phyloP scores from a whole-genome alignment of 345 rosid species.

The Odontarrhena argentea region DNA sequence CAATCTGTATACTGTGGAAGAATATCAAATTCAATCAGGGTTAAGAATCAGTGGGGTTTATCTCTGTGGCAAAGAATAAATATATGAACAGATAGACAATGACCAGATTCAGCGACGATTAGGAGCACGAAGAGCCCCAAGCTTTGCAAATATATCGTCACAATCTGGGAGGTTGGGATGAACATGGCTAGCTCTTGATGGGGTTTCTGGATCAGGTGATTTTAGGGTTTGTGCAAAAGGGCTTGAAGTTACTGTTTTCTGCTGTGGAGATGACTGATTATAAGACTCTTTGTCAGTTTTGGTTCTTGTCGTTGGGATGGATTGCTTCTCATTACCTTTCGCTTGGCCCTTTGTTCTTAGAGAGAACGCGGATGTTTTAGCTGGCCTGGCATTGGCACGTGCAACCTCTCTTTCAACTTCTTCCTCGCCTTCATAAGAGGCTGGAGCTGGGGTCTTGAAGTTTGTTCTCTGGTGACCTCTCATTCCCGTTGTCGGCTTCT shows the following conservation, averaged over 20 bases:
- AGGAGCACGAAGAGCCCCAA: slow-evolving; percentile 52
- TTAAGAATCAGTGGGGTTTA: slow-evolving; percentile 18
- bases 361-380: slow-evolving; percentile 27
- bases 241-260: slow-evolving; percentile 21
- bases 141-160: slow-evolving; percentile 57
- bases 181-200: slow-evolving; percentile 59
- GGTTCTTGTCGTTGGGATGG: slow-evolving; percentile 21
- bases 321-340: slow-evolving; percentile 33
- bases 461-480: slow-evolving; percentile 21
- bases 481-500: slow-evolving; percentile 22
- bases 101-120: slow-evolving; percentile 32
- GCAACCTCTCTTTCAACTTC: slow-evolving; percentile 36
- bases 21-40: slow-evolving; percentile 25
- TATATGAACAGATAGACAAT: slow-evolving; percentile 23
- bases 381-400: slow-evolving; percentile 29
- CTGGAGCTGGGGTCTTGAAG: slow-evolving; percentile 37
- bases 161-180: slow-evolving; percentile 95
- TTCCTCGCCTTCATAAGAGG: slow-evolving; percentile 45
- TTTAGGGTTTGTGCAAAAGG: slow-evolving; percentile 20
- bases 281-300: slow-evolving; percentile 37
- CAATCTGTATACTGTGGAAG: slow-evolving; percentile 19
- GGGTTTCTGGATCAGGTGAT: slow-evolving; percentile 42
- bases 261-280: slow-evolving; percentile 38
- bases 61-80: slow-evolving; percentile 28
- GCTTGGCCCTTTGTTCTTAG: slow-evolving; percentile 34